phyloP scores from a whole-genome alignment of 1,139 yeast genomes.

The Candida sojae region DNA sequence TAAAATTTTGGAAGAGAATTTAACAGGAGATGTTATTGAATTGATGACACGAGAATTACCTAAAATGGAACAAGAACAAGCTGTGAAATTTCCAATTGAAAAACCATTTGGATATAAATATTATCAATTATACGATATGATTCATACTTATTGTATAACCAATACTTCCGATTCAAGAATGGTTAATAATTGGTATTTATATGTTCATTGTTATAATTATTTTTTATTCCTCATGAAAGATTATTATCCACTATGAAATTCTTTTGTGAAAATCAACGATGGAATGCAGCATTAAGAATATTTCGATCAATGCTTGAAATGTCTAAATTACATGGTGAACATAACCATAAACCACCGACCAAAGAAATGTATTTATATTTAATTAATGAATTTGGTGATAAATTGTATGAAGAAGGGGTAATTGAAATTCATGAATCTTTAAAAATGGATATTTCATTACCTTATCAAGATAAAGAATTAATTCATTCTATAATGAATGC shows the following conservation, averaged over 20 bases:
- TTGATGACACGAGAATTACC: slow-evolving; percentile 64
- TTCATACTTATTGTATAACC: slow-evolving; percentile 49
- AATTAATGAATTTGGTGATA: slow-evolving; percentile 62
- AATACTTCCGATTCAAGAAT: slow-evolving; percentile 40
- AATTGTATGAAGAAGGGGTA: slow-evolving; percentile 67
- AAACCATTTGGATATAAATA: slow-evolving; percentile 30
- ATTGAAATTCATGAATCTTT: slow-evolving; percentile 63
- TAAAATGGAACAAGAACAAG: slow-evolving; percentile 33
- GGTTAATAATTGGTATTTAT: slow-evolving; percentile 65
- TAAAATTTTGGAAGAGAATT: slow-evolving; percentile 48
- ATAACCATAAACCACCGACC: slow-evolving; percentile 56
- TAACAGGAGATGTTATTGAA: slow-evolving; percentile 59
- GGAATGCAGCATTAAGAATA: slow-evolving; percentile 64
- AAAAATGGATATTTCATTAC: slow-evolving; percentile 63
- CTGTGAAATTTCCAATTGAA: slow-evolving; percentile 25
- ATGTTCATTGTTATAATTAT: slow-evolving; percentile 58
- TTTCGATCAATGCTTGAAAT: slow-evolving; percentile 64
- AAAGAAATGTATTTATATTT: slow-evolving; percentile 64
- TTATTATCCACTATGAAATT: slow-evolving; percentile 63
- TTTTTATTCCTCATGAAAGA: slow-evolving; percentile 62
- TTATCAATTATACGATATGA: slow-evolving; percentile 32
- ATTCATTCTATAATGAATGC: slow-evolving; percentile 69
- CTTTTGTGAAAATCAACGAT: slow-evolving; percentile 57
- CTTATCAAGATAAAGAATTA: slow-evolving; percentile 56
- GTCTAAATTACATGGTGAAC: slow-evolving; percentile 54